Base-by-base conservation (phyloP, 2,329 filamentous ascomycete species). In the Saccharata proteae region DNA sequence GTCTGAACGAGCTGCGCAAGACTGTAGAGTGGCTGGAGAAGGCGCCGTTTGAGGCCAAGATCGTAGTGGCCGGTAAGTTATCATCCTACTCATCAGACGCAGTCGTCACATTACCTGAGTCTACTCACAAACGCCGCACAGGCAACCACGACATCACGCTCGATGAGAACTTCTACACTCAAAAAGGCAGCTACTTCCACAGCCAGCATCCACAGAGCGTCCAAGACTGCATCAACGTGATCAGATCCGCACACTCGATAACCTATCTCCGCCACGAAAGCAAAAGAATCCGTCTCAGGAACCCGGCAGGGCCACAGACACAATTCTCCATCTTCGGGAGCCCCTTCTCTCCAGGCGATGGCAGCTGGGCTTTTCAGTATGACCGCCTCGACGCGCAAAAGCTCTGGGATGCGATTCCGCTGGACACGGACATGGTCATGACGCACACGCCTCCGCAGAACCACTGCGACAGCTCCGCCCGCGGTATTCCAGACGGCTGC, bases 101-200 rank as follows among this genome's bases (percentile, higher is more conserved):
- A 36, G 12, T 24, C n/a, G 17, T 8, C 27, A 30, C 12, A 20
- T n/a, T 16, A 5, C 20, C 24, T 21, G 11, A 16, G 7, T 9
- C n/a, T 7, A 17, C 14, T 8, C 26, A 15, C 11, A 16, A 10
- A 18, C 17, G 17, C 30, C 21, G 30, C 23, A 14, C 30, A 37
- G 77, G 80, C 16, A 86, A 85, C 47, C 80, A 85, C 52, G 80
- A 85, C 46, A 61, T 80, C 29, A 79, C 77, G 0, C 65, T 85
- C 5, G 79, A 84, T 45, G 42, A 58, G n/a, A 48, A 59, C 3
- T 82, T 80, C 48, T 77, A 74, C 47, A 43, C 54, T 6, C 49
- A 67, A 23, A 61, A 74, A 42, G 65, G 67, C 1, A 43, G 47
- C 2, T 57, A 59, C 31, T 72, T 75, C 44, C 72, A 76, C 45